These are phyloP conservation scores for California macrophylla DNA, from an alignment of 441 rosid genomes.

Conservation along the genomic window DNA sequence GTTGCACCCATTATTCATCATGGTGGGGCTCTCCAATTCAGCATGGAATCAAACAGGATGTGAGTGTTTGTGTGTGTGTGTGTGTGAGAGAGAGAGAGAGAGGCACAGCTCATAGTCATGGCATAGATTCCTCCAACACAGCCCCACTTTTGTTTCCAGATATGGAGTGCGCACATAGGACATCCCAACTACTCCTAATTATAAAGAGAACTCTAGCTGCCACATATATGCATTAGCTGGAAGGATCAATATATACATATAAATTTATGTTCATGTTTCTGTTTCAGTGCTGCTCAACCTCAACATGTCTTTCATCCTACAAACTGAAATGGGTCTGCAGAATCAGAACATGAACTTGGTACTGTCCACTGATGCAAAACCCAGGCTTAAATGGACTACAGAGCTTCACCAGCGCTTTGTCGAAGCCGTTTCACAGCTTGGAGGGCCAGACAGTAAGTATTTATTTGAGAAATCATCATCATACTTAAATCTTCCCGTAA, in stretches of 20 bases:
- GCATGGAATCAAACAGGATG: conserved; percentile 35
- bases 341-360: conserved; percentile 58
- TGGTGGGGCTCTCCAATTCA: conserved; percentile 54
- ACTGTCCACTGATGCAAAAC: conserved; percentile 81
- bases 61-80: conserved; percentile 2
- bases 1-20: conserved; percentile 29
- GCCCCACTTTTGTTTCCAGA: conserved; percentile 84
- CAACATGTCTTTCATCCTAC: conserved; percentile 6
- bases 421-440: conserved; percentile 70
- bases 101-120: conserved; percentile 41
- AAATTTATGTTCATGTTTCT: conserved; percentile 7
- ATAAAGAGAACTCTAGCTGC: conserved; percentile 26
- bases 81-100: conserved; percentile 26
- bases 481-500: not conserved
- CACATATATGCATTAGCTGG: conserved; percentile 1
- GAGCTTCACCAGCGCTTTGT: conserved; percentile 79
- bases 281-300: conserved; percentile 15
- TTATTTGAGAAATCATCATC: not conserved
- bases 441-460: conserved; percentile 70
- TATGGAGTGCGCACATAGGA: conserved; percentile 66
- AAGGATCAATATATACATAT: not conserved
- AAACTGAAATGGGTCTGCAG: conserved; percentile 29
- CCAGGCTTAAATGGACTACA: conserved; percentile 89
- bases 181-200: conserved; percentile 40
- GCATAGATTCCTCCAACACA: conserved; percentile 81